These are phyloP conservation scores for Xerophyta viscosa DNA, from an alignment of 106 monocot species.

Conservation along the genomic window DNA sequence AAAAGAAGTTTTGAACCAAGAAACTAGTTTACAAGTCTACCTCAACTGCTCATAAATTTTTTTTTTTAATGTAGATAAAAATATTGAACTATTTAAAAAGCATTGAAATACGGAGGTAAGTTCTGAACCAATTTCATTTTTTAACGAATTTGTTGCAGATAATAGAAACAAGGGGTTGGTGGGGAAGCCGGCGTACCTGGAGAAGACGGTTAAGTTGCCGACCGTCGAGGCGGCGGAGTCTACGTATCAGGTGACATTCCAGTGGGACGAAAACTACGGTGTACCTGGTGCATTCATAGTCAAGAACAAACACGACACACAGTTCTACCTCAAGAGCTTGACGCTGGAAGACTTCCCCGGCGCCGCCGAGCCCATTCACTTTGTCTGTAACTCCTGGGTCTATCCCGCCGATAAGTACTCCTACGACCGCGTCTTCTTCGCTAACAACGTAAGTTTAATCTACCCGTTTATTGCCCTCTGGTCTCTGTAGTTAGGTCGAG, in stretches of 20 bases:
- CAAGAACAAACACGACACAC: constrained; percentile 42
- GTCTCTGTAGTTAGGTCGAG: no score
- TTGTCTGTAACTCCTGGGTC: constrained; percentile 80
- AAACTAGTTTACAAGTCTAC: no score
- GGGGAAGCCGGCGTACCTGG: constrained; percentile 23
- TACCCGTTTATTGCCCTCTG: no score
- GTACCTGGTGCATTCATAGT: constrained; percentile 56
- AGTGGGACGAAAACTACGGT: constrained; percentile 30
- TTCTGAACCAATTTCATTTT: neutral
- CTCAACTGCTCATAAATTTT: no score
- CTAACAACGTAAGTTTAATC: constrained; percentile 30
- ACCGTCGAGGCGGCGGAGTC: constrained; percentile 27
- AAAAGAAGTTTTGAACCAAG: no score
- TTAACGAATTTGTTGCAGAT: constrained; percentile 4
- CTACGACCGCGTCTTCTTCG: constrained; percentile 63
- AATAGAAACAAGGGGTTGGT: constrained; percentile 27
- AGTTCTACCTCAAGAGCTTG: constrained; percentile 64
- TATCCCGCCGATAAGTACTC: constrained; percentile 40
- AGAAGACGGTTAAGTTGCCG: constrained; percentile 20
- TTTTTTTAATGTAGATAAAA: no score
- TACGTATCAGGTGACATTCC: constrained; percentile 22
- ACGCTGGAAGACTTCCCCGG: constrained; percentile 39
- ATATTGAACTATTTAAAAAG: no score
- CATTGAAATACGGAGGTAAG: no score
- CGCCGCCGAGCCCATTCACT: constrained; percentile 12